Conservation (phyloP, 2,329 filamentous ascomycete species). For the Huntiella decipiens region DNA sequence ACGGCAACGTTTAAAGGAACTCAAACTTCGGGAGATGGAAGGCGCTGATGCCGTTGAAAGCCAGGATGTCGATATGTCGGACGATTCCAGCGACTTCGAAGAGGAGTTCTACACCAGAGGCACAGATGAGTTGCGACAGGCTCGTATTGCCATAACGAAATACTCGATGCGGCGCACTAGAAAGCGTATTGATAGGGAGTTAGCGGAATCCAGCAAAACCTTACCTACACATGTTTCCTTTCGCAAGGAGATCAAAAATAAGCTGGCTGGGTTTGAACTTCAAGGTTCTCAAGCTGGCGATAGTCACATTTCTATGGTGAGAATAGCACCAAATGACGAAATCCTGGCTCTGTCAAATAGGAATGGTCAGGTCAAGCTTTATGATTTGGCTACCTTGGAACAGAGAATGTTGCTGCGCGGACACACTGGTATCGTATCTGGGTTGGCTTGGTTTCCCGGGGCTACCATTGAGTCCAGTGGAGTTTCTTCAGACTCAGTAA, state of each 20-base stretch:
- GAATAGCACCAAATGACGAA: slow-evolving; percentile 73
- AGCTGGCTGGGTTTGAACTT: slow-evolving; percentile 64
- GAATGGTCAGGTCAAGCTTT: slow-evolving; percentile 72
- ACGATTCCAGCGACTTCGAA: slow-evolving; percentile 46
- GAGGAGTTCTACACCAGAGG: slow-evolving; percentile 94
- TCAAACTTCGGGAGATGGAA: slow-evolving; percentile 57
- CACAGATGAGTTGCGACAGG: slow-evolving; percentile 50
- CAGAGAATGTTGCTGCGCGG: slow-evolving; percentile 59
- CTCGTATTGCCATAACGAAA: slow-evolving; percentile 58
- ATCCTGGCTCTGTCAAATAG: slow-evolving; percentile 80
- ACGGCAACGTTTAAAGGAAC: slow-evolving; percentile 65
- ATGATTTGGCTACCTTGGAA: slow-evolving; percentile 66
- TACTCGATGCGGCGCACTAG: slow-evolving; percentile 74
- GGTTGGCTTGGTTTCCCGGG: slow-evolving; percentile 75
- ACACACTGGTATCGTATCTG: slow-evolving; percentile 77
- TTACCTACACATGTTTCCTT: slow-evolving; percentile 83
- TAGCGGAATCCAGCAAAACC: slow-evolving; percentile 62
- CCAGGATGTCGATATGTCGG: slow-evolving; percentile 18
- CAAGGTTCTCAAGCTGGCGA: slow-evolving; percentile 89
- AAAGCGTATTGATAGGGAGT: slow-evolving; percentile 56
- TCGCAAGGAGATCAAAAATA: slow-evolving; percentile 72
- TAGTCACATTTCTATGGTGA: slow-evolving; percentile 74
- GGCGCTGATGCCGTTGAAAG: slow-evolving; percentile 26
- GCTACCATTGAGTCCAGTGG: slow-evolving; percentile 53
- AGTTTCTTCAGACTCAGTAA: slow-evolving; percentile 55